Conservation (phyloP, 257 asterid genomes). For the Primulina tabacum region DNA sequence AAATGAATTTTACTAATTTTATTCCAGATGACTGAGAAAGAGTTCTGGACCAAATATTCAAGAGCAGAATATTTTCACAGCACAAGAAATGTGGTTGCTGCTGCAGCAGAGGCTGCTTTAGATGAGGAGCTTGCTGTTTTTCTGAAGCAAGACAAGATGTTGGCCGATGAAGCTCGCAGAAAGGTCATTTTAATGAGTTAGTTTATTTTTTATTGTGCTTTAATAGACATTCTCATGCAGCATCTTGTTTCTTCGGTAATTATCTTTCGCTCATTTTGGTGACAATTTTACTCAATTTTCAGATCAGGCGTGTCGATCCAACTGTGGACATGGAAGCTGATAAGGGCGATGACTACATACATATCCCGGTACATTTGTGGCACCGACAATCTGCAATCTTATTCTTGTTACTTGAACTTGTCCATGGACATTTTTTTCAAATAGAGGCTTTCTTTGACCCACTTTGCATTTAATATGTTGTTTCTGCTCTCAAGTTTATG, state of each 20-base stretch:
- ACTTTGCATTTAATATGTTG: constrained; percentile 14
- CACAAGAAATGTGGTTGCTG: constrained; percentile 84
- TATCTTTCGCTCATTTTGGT: constrained; percentile 14
- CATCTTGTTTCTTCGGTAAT: background rate
- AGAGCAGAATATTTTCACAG: constrained; percentile 95
- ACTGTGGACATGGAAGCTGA: constrained; percentile 93
- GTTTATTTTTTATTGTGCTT: background rate
- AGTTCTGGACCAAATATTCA: constrained; percentile 98
- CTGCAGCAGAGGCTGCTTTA: constrained; percentile 99
- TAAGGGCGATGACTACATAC: constrained; percentile 87
- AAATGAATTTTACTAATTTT: constrained; percentile 17
- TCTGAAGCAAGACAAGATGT: constrained; percentile 84
- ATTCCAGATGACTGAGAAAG: constrained; percentile 82
- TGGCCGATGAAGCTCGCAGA: constrained; percentile 85
- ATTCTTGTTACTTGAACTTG: constrained; percentile 17
- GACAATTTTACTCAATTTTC: constrained; percentile 28
- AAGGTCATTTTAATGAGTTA: constrained; percentile 48
- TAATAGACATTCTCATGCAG: constrained; percentile 15
- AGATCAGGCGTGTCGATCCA: constrained; percentile 97
- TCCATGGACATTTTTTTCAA: constrained; percentile 11
- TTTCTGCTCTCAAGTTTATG: constrained; percentile 7
- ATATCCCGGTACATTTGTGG: constrained; percentile 68
- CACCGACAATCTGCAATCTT: constrained; percentile 22
- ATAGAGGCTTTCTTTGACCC: constrained; percentile 15
- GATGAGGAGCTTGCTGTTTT: constrained; percentile 99